Conservation (phyloP, 1,284 basidiomycete genomes). For the Puccinia coronata region DNA sequence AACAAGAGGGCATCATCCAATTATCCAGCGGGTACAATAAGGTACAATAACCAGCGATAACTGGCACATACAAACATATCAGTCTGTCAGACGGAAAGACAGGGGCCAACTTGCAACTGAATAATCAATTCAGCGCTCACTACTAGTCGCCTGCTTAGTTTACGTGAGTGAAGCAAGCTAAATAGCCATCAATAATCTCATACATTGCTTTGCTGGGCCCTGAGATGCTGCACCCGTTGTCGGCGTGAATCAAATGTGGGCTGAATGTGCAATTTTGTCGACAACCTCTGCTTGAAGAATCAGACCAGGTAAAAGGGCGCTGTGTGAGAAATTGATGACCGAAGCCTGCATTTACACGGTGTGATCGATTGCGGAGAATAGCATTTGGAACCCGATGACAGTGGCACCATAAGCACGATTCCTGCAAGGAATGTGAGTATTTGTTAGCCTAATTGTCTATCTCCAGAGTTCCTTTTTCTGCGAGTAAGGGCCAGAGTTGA, state of each 20-base stretch:
- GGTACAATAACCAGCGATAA: no score
- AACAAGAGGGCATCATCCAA: no score
- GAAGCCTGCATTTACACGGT: background rate
- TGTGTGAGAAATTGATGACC: background rate
- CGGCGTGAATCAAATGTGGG: background rate
- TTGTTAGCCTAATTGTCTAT: background rate
- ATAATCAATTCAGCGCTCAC: no score
- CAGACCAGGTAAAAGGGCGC: background rate
- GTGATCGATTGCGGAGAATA: background rate
- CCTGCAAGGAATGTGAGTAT: background rate
- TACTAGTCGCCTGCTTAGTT: no score
- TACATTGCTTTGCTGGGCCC: background rate
- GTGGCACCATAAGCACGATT: background rate
- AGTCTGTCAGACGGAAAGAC: no score
- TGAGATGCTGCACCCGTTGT: background rate
- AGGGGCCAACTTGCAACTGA: no score
- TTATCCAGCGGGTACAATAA: no score
- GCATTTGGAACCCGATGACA: constrained; percentile 1
- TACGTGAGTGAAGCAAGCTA: no score
- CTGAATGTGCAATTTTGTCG: background rate
- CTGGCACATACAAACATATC: no score
- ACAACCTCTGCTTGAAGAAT: background rate
- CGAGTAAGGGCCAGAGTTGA: background rate
- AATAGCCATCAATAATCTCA: background rate
- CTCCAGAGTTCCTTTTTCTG: background rate